A percentile compares a stretch with the other conserved stretches of the same genome.
phyloP scores from a whole-genome alignment of 768 basidiomycete species.

The Goffeauzyma gilvescens region DNA sequence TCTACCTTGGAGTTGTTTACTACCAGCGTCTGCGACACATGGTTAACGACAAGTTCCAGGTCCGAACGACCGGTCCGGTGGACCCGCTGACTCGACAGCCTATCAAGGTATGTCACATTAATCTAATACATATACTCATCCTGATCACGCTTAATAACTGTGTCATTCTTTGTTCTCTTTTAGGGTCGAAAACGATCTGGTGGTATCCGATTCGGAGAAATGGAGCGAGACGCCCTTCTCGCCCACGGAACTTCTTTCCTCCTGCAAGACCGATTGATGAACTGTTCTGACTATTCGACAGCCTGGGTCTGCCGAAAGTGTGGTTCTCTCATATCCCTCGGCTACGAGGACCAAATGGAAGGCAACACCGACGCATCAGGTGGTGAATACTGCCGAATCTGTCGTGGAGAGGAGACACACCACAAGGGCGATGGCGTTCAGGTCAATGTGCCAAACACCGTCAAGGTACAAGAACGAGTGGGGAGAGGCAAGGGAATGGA shows the following conservation, averaged over 20 bases:
- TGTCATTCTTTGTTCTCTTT: background rate
- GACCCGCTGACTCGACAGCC: slow-evolving; percentile 91
- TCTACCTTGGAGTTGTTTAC: slow-evolving; percentile 95
- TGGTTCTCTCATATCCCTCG: slow-evolving; percentile 84
- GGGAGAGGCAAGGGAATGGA: slow-evolving; percentile 69
- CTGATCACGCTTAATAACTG: background rate
- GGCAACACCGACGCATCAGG: slow-evolving; percentile 45
- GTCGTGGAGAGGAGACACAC: slow-evolving; percentile 52
- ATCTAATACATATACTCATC: background rate
- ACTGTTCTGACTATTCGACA: slow-evolving; percentile 98
- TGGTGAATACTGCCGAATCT: slow-evolving; percentile 92
- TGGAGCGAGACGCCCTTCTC: slow-evolving; percentile 97
- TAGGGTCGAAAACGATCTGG: slow-evolving; percentile 95
- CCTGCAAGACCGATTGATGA: slow-evolving; percentile 95
- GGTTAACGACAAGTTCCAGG: slow-evolving; percentile 99
- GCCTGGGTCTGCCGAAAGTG: slow-evolving; percentile 97
- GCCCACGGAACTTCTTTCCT: slow-evolving; percentile 98
- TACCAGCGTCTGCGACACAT: slow-evolving; percentile 97
- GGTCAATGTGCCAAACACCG: slow-evolving; percentile 38
- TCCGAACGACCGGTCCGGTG: slow-evolving; percentile 91
- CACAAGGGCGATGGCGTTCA: slow-evolving; percentile 43
- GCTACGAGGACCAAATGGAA: slow-evolving; percentile 72
- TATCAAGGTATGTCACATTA: slow-evolving; percentile 51
- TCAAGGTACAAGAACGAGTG: slow-evolving; percentile 28
- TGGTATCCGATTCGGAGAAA: slow-evolving; percentile 98